phyloP scores from a whole-genome alignment of 73 alveolate species.

The Tetrahymena malaccensis region DNA sequence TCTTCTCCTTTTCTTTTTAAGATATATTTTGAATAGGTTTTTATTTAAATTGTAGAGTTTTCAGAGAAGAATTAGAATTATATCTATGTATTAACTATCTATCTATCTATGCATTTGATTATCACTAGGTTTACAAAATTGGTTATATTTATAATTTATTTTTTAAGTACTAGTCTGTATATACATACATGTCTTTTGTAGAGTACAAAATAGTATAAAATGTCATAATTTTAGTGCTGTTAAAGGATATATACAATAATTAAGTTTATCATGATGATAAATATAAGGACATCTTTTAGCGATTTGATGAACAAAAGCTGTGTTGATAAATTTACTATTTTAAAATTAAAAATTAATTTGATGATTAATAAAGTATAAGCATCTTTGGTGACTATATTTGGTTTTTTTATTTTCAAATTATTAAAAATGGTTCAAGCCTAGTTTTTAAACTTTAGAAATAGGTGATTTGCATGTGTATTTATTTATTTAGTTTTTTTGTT shows the following conservation, averaged over 20 bases:
- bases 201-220: not conserved
- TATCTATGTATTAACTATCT: too few relatives aligned
- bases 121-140: too few relatives aligned
- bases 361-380: not conserved
- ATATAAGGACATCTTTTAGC: not conserved
- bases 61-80: too few relatives aligned
- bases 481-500: too few relatives aligned
- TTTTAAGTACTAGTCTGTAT: not conserved
- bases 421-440: not conserved
- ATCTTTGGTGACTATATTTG: too few relatives aligned
- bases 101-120: too few relatives aligned
- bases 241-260: not conserved
- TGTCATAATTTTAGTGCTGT: not conserved
- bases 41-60: too few relatives aligned
- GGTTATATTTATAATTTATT: too few relatives aligned
- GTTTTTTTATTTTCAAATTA: not conserved
- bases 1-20: too few relatives aligned
- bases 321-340: too few relatives aligned
- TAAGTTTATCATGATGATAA: not conserved
- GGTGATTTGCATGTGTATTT: not conserved
- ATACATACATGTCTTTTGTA: not conserved
- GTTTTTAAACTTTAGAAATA: not conserved
- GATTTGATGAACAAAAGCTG: not conserved
- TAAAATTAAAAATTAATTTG: not conserved
- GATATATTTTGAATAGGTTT: too few relatives aligned